Evolutionary conservation across 495 filamentous ascomycete genomes (phyloP).

Genomic region (Cercophora samala): DNA sequence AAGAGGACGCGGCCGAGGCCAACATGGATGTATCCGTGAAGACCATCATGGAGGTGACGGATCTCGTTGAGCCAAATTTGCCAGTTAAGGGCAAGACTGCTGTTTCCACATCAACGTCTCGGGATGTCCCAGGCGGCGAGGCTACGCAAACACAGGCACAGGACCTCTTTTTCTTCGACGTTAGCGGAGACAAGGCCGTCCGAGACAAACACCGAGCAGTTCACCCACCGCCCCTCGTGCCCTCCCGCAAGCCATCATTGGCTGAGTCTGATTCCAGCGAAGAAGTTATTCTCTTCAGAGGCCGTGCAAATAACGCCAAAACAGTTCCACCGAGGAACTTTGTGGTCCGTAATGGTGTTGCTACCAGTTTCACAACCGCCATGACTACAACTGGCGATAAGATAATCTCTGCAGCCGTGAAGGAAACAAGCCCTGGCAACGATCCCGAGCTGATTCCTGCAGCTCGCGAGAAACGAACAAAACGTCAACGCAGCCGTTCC

Average conservation of each 20-base stretch:
- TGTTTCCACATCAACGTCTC: not conserved
- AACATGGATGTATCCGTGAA: not conserved
- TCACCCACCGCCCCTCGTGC: slow-evolving; percentile 12
- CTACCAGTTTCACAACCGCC: not conserved
- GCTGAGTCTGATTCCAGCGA: slow-evolving; percentile 55
- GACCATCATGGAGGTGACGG: not conserved
- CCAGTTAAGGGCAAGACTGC: slow-evolving; percentile 4
- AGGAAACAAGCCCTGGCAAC: not conserved
- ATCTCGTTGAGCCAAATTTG: not conserved
- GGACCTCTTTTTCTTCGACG: slow-evolving; percentile 30
- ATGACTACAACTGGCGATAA: not conserved
- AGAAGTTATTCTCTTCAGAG: slow-evolving; percentile 65
- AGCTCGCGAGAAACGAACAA: not conserved
- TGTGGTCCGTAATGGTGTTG: not conserved
- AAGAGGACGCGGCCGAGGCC: not conserved
- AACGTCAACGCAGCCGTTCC: not conserved
- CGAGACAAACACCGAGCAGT: not conserved
- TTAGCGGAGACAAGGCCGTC: slow-evolving; percentile 20
- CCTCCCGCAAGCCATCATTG: slow-evolving; percentile 33
- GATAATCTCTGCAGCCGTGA: not conserved
- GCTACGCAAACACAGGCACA: slow-evolving; percentile 10
- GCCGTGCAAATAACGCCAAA: slow-evolving; percentile 37
- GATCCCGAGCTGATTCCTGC: slow-evolving; percentile 5
- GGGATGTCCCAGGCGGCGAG: not conserved
- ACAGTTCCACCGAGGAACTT: not conserved